A percentile compares a stretch with the other conserved stretches of the same genome.
Conservation (phyloP, 805 yeast species). For the Blastobotrys robertii region DNA sequence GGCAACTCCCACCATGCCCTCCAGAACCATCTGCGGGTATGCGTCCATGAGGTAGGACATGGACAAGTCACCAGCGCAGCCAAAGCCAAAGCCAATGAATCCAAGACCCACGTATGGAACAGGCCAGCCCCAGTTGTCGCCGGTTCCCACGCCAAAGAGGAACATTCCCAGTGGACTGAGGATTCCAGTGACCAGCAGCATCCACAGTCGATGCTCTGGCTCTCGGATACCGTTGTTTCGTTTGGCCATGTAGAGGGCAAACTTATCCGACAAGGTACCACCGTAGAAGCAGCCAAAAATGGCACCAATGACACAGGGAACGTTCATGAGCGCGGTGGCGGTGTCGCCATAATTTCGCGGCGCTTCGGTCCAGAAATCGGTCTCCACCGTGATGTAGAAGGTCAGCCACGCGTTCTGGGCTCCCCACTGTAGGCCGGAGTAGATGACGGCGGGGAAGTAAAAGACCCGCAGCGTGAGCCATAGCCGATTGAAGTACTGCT, state of each 20-base stretch:
- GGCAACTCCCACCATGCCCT: conserved; percentile 51
- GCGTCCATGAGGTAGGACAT: conserved; percentile 48
- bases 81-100: conserved; percentile 44
- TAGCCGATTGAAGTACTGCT: conserved; percentile 51
- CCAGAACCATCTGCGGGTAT: conserved; percentile 43
- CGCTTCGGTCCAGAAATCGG: conserved; percentile 49
- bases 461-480: conserved; percentile 33
- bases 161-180: conserved; percentile 46
- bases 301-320: conserved; percentile 52
- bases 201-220: conserved; percentile 51
- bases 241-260: conserved; percentile 34
- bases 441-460: conserved; percentile 42
- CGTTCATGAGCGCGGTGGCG: conserved; percentile 67
- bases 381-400: conserved; percentile 66
- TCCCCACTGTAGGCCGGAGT: conserved; percentile 66
- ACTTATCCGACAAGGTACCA: conserved; percentile 44
- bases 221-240: conserved; percentile 10
- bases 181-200: conserved; percentile 36
- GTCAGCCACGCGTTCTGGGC: conserved; percentile 68
- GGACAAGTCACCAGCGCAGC: conserved; percentile 51
- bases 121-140: conserved; percentile 44
- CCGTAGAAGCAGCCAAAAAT: conserved; percentile 39
- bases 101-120: conserved; percentile 48
- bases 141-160: conserved; percentile 57
- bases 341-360: conserved; percentile 60